Evolutionary conservation across 257 asterid genomes (phyloP), one percentile per base, ranked within the genome.

Genomic region (Nemophila menziesii): DNA sequence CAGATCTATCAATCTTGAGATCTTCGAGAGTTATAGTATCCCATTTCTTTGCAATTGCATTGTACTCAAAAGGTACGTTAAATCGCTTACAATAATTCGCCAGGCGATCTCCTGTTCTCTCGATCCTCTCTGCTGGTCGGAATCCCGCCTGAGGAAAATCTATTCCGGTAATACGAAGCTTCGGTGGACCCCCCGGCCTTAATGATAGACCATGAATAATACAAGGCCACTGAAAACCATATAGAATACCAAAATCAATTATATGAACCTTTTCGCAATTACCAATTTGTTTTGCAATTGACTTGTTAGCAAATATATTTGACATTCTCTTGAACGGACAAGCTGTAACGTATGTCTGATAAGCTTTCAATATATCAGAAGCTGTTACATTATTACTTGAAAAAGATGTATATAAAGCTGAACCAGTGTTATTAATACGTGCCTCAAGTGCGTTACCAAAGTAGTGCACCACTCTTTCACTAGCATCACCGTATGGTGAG

Each of bases 211-310:
- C 26, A 0, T 49, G 57, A 39, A 57, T 49, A 13, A 57, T 15
- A 37, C 45, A 48, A 14, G 64, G 64, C 64, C 64, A 57, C 43
- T 57, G 64, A 41, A 57, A 48, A 16, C 64, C 63, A 48, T 57
- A 57, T 5, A 39, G 26, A 4, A 57, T 48, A 0, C 63, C 63
- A 7, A 57, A 57, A 34, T 57, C 64, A 39, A 57, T 41, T 11
- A 57, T 49, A 14, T 49, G 64, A 58, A 2, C 16, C 40, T 33
- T 15, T 44, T 22, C 4, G 57, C 37, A 16, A 12, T 36, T 16
- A 15, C 2, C 0, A 57, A 23, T 24, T 42, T 10, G n/a, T 12
- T 43, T 49, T 8, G 22, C 36, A 29, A 59, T 59, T n/a, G 52
- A 45, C 23, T 46, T 39, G 22, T 60, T 60, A 0, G 61, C 47